Evolutionary conservation across 495 filamentous ascomycete species (phyloP).

Genomic region (Neurospora discreta): DNA sequence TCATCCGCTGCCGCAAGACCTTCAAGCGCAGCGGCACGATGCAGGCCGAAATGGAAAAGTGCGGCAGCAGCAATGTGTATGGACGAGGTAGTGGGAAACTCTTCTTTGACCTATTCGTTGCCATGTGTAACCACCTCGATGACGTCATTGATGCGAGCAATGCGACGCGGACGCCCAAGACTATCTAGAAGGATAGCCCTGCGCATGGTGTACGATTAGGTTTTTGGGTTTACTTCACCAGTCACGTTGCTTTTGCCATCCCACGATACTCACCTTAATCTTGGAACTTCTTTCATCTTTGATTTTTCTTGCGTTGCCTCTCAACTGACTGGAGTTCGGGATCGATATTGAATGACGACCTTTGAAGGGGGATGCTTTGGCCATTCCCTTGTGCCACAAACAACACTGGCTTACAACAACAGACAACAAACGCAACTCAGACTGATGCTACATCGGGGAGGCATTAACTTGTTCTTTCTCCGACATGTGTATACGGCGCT

Average conservation of each 20-base stretch:
- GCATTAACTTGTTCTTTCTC: not conserved
- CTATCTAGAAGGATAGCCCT: conserved; percentile 28
- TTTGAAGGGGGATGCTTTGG: not conserved
- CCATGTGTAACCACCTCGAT: conserved; percentile 94
- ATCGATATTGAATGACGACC: not conserved
- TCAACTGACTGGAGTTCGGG: not conserved
- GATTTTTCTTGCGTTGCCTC: not conserved
- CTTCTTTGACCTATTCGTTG: conserved; percentile 96
- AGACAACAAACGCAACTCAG: not conserved
- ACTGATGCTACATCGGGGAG: not conserved
- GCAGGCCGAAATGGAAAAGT: conserved; percentile 91
- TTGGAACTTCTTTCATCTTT: not conserved
- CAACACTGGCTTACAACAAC: not conserved
- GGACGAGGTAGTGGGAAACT: conserved; percentile 62
- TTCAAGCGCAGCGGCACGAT: conserved; percentile 95
- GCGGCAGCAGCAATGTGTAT: conserved; percentile 26
- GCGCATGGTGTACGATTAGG: conserved; percentile 11
- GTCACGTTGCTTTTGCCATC: conserved; percentile 17
- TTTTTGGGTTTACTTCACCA: conserved; percentile 11
- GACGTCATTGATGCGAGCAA: conserved; percentile 60
- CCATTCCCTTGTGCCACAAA: not conserved
- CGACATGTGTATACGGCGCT: not conserved
- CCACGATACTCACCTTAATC: conserved; percentile 33
- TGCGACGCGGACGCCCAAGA: conserved; percentile 34
- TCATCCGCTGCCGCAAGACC: conserved; percentile 84